A percentile compares a stretch with the other conserved stretches of the same genome.
These are phyloP conservation scores for Phytopythium oedochilum DNA, from an alignment of 352 stramenopile genomes.

Conservation along the genomic window DNA sequence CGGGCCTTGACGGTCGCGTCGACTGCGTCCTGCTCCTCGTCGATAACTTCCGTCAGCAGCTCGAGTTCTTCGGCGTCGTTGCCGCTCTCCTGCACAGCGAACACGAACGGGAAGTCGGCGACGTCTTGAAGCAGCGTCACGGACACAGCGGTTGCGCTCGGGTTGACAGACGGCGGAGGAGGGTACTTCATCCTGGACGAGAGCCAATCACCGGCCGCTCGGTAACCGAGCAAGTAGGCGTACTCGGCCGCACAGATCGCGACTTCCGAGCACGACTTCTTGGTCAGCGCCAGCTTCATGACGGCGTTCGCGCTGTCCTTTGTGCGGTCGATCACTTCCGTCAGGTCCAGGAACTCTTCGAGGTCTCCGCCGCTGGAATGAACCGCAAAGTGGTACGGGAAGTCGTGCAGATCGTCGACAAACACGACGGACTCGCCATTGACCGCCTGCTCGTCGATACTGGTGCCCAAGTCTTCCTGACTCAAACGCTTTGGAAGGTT, in stretches of 20 bases:
- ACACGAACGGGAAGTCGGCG: slow-evolving; percentile 11
- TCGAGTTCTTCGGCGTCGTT: slow-evolving; percentile 4
- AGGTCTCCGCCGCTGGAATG: slow-evolving; percentile 6
- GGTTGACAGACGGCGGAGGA: not conserved
- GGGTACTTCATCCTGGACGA: not conserved
- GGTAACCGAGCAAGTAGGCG: slow-evolving; percentile 16
- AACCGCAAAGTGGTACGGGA: slow-evolving; percentile 13
- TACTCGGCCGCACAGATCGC: slow-evolving; percentile 8
- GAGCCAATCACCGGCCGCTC: slow-evolving; percentile 9
- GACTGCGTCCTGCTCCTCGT: slow-evolving; percentile 11
- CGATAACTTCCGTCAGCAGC: slow-evolving; percentile 4
- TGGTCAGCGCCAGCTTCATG: slow-evolving; percentile 6
- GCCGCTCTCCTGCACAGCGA: slow-evolving; percentile 6
- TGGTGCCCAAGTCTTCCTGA: not conserved
- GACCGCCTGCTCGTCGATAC: not conserved
- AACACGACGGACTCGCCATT: slow-evolving; percentile 3
- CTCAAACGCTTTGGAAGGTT: not conserved
- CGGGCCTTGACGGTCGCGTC: slow-evolving; percentile 7
- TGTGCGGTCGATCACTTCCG: not conserved
- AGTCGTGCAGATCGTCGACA: slow-evolving; percentile 11
- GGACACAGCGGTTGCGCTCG: not conserved
- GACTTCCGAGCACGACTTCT: not conserved
- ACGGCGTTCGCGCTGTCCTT: slow-evolving; percentile 4
- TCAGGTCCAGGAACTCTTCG: not conserved
- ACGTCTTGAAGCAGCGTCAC: not conserved